These are phyloP conservation scores for Hirsutella minnesotensis DNA, from an alignment of 2,329 filamentous ascomycete genomes.

Conservation along the genomic window DNA sequence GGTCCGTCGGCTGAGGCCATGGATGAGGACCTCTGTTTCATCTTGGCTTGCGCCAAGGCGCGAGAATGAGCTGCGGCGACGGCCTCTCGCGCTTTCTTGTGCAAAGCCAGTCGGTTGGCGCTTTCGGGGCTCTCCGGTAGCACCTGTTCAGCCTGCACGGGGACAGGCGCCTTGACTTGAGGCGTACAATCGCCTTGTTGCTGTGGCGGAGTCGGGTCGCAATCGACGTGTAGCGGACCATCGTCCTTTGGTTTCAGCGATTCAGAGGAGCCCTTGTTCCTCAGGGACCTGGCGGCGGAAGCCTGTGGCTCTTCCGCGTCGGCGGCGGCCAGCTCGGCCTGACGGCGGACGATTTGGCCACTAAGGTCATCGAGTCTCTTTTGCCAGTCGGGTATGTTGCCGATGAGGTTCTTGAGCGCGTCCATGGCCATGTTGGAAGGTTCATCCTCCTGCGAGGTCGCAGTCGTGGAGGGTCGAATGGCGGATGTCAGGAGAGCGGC, in stretches of 20 bases:
- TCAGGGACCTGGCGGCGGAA: constrained; percentile 27
- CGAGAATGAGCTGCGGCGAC: constrained; percentile 31
- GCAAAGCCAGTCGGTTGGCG: constrained; percentile 6
- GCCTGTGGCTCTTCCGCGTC: constrained; percentile 16
- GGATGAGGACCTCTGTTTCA: constrained; percentile 38
- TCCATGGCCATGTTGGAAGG: constrained; percentile 35
- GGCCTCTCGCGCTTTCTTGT: constrained; percentile 31
- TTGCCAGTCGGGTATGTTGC: constrained; percentile 49
- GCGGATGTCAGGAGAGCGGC: constrained; percentile 17
- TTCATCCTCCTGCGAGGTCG: constrained; percentile 15
- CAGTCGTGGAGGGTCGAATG: constrained; percentile 15
- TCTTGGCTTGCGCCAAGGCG: constrained; percentile 35
- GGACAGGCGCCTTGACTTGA: constrained; percentile 1
- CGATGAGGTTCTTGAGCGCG: constrained; percentile 40
- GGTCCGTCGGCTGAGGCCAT: constrained; percentile 37
- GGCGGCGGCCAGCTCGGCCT: constrained; percentile 45
- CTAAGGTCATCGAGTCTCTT: constrained; percentile 47
- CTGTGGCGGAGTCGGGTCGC: background rate
- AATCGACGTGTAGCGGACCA: constrained; percentile 13
- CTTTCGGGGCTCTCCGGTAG: constrained; percentile 14
- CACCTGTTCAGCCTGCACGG: constrained; percentile 9
- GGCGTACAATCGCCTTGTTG: constrained; percentile 3
- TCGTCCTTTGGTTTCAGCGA: constrained; percentile 40
- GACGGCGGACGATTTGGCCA: constrained; percentile 48
- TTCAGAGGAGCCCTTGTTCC: constrained; percentile 41